These are phyloP conservation scores for Pestalotiopsis sp. DNA, from an alignment of 2,329 filamentous ascomycete species.

Conservation along the genomic window DNA sequence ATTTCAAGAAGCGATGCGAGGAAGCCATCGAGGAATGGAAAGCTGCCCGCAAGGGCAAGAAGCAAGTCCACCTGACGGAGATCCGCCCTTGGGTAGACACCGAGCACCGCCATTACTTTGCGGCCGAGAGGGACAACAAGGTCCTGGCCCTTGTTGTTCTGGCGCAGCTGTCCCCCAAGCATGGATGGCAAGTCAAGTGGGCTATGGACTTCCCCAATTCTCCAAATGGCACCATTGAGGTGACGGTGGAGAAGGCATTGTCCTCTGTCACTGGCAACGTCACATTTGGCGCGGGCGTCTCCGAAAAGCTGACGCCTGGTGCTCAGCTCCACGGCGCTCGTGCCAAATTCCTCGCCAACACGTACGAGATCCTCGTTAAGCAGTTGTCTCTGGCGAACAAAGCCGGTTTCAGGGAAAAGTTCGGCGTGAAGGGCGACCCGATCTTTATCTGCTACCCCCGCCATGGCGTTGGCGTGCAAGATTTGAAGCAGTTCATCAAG, in stretches of 20 bases:
- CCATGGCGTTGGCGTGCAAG: conserved; percentile 78
- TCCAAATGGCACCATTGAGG: conserved; percentile 85
- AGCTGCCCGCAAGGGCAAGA: conserved; percentile 72
- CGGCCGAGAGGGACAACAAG: conserved; percentile 69
- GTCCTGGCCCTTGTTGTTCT: conserved; percentile 80
- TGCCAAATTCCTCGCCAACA: conserved; percentile 77
- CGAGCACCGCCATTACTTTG: conserved; percentile 83
- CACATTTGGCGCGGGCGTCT: conserved; percentile 86
- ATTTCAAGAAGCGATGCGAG: conserved; percentile 70
- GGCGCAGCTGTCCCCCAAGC: conserved; percentile 74
- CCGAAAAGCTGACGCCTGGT: conserved; percentile 71
- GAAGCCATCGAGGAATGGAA: conserved; percentile 79
- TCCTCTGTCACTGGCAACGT: conserved; percentile 61
- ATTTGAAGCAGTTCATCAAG: conserved; percentile 81
- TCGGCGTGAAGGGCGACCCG: conserved; percentile 80
- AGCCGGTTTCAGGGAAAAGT: conserved; percentile 87
- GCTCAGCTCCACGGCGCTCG: conserved; percentile 80
- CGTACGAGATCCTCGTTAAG: conserved; percentile 75
- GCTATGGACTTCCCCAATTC: conserved; percentile 89
- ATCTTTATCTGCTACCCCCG: conserved; percentile 90
- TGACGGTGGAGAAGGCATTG: conserved; percentile 60
- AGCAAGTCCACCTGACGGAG: conserved; percentile 86
- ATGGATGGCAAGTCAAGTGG: conserved; percentile 95
- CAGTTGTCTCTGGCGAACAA: conserved; percentile 82
- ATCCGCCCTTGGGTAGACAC: conserved; percentile 85